Evolutionary conservation across 1,139 yeast genomes (phyloP).

Genomic region (Yamadazyma pseudoaaseri): DNA sequence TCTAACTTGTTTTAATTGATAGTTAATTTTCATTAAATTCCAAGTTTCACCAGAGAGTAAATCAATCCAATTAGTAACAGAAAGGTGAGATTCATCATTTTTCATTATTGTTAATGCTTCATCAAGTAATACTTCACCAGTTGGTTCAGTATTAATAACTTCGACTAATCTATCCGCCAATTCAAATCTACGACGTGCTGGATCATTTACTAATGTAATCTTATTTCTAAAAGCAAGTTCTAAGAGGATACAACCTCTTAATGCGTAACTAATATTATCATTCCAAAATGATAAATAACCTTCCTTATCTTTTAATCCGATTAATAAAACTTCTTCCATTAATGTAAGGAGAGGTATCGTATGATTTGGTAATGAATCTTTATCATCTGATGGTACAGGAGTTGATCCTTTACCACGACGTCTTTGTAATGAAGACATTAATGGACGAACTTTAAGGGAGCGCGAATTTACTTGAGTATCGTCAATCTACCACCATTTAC

Average conservation of each 20-base stretch:
- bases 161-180: slow-evolving; percentile 84
- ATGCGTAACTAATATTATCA: slow-evolving; percentile 93
- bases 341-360: slow-evolving; percentile 56
- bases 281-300: slow-evolving; percentile 98
- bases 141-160: slow-evolving; percentile 79
- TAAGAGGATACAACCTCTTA: slow-evolving; percentile 89
- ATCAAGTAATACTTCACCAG: slow-evolving; percentile 94
- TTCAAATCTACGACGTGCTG: slow-evolving; percentile 89
- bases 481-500: too few species aligned
- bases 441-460: slow-evolving; percentile 1
- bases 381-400: slow-evolving; percentile 2
- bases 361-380: slow-evolving; percentile 2
- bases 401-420: slow-evolving; percentile 42
- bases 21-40: slow-evolving; percentile 91
- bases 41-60: slow-evolving; percentile 94
- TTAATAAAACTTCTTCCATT: slow-evolving; percentile 92
- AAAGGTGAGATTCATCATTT: slow-evolving; percentile 72
- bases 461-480: not conserved
- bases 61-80: slow-evolving; percentile 93
- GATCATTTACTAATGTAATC: slow-evolving; percentile 86
- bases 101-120: slow-evolving; percentile 92
- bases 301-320: slow-evolving; percentile 93
- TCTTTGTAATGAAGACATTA: slow-evolving; percentile 32
- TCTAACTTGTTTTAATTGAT: slow-evolving; percentile 94
- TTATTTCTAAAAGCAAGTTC: slow-evolving; percentile 91